Percentiles rank a stretch among this genome's conserved stretches.
Conservation (phyloP, 164 flowering plant species). For the Stephania japonica region DNA sequence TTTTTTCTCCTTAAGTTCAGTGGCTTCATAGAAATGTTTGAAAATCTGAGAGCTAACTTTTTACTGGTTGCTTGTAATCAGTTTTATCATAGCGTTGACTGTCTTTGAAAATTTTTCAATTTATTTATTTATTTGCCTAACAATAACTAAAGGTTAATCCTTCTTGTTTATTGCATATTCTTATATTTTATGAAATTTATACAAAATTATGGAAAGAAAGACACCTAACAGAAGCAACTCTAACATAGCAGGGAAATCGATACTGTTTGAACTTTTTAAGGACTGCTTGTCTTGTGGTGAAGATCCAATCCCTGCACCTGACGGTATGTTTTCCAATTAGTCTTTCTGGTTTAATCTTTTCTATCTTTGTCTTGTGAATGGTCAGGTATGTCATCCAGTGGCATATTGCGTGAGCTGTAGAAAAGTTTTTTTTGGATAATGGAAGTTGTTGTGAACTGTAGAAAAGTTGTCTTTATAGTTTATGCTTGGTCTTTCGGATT, state of each 20-base stretch:
- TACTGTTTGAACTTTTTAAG: constrained; percentile 38
- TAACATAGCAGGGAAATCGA: constrained; percentile 40
- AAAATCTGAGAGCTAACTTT: not conserved
- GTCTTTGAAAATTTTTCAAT: not conserved
- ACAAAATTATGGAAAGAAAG: not conserved
- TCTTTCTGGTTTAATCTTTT: not conserved
- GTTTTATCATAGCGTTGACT: not conserved
- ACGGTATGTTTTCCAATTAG: constrained; percentile 41
- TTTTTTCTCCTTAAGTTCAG: not conserved
- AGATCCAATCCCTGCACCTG: constrained; percentile 49
- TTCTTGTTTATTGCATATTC: not conserved
- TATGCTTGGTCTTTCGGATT: not conserved
- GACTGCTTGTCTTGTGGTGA: constrained; percentile 86
- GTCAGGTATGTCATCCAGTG: not conserved
- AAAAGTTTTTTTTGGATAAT: not conserved
- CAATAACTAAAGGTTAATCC: not conserved
- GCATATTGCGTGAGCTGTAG: not conserved
- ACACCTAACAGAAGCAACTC: constrained; percentile 9
- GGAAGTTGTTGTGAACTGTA: too few species aligned
- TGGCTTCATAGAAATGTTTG: not conserved
- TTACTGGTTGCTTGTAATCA: not conserved
- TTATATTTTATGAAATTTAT: constrained; percentile 3
- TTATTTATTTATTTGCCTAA: not conserved
- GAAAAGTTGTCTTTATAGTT: not conserved
- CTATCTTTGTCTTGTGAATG: not conserved